Conservation (phyloP, 306 rosid species). For the Mucuna pruriens region DNA sequence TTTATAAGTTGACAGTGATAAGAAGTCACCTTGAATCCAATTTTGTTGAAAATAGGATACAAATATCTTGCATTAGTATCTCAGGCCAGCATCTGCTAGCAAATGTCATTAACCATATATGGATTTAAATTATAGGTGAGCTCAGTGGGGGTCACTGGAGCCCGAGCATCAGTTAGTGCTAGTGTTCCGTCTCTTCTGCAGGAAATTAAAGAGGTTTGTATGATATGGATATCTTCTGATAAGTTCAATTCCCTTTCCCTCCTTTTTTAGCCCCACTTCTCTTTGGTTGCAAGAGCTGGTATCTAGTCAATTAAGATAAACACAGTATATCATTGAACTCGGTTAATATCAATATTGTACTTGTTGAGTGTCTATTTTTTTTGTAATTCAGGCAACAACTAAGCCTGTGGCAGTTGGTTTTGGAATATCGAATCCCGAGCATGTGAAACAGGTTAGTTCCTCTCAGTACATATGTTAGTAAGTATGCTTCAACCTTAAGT, state of each 20-base stretch:
- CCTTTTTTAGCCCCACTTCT: neutral
- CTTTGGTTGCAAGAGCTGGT: slow-evolving; percentile 20
- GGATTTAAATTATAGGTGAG: slow-evolving; percentile 71
- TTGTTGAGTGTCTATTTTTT: neutral
- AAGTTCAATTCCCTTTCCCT: slow-evolving; percentile 11
- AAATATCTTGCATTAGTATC: neutral
- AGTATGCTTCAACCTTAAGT: slow-evolving; percentile 24
- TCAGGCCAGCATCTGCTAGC: neutral
- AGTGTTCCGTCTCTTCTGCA: slow-evolving; percentile 64
- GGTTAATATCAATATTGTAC: slow-evolving; percentile 24
- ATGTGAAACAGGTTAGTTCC: slow-evolving; percentile 76
- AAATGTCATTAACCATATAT: slow-evolving; percentile 21
- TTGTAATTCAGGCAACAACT: slow-evolving; percentile 60
- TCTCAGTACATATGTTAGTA: neutral
- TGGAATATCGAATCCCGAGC: slow-evolving; percentile 92
- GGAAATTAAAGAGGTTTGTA: slow-evolving; percentile 78
- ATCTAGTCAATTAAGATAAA: slow-evolving; percentile 7
- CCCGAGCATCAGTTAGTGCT: slow-evolving; percentile 77
- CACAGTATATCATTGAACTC: slow-evolving; percentile 21
- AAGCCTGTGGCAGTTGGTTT: slow-evolving; percentile 97
- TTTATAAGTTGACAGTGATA: neutral
- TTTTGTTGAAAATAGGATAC: slow-evolving; percentile 8
- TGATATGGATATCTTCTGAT: neutral
- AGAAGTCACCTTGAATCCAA: neutral
- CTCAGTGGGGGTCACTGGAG: slow-evolving; percentile 88